Evolutionary conservation across 768 basidiomycete species (phyloP).

Genomic region (Termitomyces bulborhizus): DNA sequence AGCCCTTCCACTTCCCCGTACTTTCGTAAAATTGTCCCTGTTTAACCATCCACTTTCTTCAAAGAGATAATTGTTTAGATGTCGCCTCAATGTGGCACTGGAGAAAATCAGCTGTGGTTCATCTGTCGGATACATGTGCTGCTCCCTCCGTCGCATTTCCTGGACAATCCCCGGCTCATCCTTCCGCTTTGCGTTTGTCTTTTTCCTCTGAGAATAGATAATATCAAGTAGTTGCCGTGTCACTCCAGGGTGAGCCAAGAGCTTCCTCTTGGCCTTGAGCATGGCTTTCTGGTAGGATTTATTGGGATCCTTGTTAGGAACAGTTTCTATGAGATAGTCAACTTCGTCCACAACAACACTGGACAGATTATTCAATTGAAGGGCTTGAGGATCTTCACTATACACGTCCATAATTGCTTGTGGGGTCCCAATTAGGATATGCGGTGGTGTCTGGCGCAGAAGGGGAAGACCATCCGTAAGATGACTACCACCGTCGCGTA

Average conservation of each 20-base stretch:
- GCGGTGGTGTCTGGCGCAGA: constrained; percentile 43
- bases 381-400: constrained; percentile 31
- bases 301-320: constrained; percentile 34
- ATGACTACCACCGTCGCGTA: constrained; percentile 42
- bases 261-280: constrained; percentile 33
- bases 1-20: constrained; percentile 21
- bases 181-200: constrained; percentile 19
- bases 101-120: constrained; percentile 60
- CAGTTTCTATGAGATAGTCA: constrained; percentile 60
- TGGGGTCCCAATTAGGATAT: constrained; percentile 68
- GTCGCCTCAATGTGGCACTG: constrained; percentile 63
- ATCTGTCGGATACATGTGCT: constrained; percentile 3
- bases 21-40: constrained; percentile 33
- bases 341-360: constrained; percentile 72
- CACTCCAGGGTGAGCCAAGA: constrained; percentile 48
- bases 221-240: constrained; percentile 55
- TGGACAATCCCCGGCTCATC: constrained; percentile 18
- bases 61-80: constrained; percentile 47
- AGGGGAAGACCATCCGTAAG: constrained; percentile 31
- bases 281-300: constrained; percentile 29
- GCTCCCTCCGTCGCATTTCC: constrained; percentile 11
- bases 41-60: constrained; percentile 56
- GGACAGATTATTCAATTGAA: constrained; percentile 42
- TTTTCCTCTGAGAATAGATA: constrained; percentile 38
- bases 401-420: constrained; percentile 58